phyloP scores from a whole-genome alignment of 768 basidiomycete genomes.

The Phylloporus scabripes region DNA sequence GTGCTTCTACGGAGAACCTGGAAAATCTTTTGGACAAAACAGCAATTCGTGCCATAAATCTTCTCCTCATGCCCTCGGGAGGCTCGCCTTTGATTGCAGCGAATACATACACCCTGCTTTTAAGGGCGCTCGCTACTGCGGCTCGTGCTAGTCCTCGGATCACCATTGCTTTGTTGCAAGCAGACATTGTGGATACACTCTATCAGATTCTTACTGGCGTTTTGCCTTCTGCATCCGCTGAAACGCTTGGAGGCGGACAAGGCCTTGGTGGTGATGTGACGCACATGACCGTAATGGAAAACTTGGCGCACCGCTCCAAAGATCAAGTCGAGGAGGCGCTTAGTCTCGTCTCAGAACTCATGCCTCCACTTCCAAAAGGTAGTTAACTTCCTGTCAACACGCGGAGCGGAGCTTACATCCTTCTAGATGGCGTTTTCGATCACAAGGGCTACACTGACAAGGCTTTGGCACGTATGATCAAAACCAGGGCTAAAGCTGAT shows the following conservation, averaged over 20 bases:
- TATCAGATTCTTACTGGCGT: constrained; percentile 97
- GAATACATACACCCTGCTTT: constrained; percentile 81
- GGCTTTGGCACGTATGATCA: constrained; percentile 65
- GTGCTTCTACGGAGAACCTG: constrained; percentile 77
- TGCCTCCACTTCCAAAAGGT: constrained; percentile 94
- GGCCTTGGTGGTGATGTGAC: constrained; percentile 84
- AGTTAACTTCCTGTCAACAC: constrained; percentile 6
- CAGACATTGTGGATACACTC: constrained; percentile 85
- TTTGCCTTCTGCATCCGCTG: constrained; percentile 58
- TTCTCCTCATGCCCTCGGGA: constrained; percentile 78
- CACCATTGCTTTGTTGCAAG: constrained; percentile 79
- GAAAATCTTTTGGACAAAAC: constrained; percentile 80
- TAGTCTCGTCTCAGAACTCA: constrained; percentile 80
- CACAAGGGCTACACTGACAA: constrained; percentile 88
- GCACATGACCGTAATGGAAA: constrained; percentile 98
- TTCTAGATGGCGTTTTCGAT: constrained; percentile 89
- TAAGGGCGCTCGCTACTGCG: constrained; percentile 84
- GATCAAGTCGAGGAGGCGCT: constrained; percentile 96
- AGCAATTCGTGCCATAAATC: constrained; percentile 77
- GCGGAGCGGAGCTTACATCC: constrained; percentile 1
- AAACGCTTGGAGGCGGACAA: constrained; percentile 55
- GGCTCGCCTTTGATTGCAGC: constrained; percentile 81
- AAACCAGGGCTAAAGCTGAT: constrained; percentile 80
- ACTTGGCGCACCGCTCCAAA: constrained; percentile 91
- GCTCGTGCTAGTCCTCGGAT: constrained; percentile 87